These are phyloP conservation scores for Phytophthora pluvialis DNA, from an alignment of 352 stramenopile genomes.

Conservation along the genomic window DNA sequence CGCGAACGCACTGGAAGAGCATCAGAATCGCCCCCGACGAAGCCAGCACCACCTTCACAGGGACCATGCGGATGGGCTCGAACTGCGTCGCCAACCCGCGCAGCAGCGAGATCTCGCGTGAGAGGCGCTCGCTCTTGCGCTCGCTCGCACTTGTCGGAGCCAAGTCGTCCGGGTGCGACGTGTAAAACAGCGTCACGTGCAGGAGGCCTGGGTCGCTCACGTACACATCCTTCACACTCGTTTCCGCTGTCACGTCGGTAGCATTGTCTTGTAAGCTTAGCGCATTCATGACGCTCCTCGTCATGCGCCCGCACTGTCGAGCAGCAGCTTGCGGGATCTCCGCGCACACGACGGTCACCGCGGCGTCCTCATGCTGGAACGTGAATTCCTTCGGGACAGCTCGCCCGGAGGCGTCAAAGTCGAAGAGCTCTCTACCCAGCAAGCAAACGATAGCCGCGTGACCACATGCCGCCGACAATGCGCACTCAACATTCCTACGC, in stretches of 20 bases:
- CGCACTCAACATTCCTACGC: neutral
- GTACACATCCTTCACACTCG: constrained; percentile 41
- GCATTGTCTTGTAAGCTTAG: constrained; percentile 17
- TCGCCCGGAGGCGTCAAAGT: constrained; percentile 22
- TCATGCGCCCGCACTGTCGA: constrained; percentile 31
- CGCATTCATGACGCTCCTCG: constrained; percentile 37
- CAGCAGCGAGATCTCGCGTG: constrained; percentile 45
- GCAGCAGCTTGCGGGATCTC: constrained; percentile 44
- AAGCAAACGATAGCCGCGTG: too few relatives aligned
- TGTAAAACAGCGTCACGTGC: constrained; percentile 79
- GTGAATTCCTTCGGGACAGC: constrained; percentile 49
- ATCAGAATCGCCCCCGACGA: constrained; percentile 61
- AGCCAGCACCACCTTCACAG: constrained; percentile 53
- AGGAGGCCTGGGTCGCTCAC: constrained; percentile 63
- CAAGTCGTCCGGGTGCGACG: constrained; percentile 65
- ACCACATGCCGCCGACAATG: too few relatives aligned
- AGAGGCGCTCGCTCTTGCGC: constrained; percentile 31
- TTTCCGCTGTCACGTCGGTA: neutral
- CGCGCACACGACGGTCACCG: constrained; percentile 48
- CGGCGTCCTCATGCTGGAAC: constrained; percentile 44
- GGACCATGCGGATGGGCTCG: constrained; percentile 39
- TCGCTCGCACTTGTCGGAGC: constrained; percentile 17
- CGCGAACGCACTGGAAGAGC: constrained; percentile 51
- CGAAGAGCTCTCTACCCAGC: constrained; percentile 36
- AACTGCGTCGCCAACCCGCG: constrained; percentile 38